These are phyloP conservation scores for Phytophthora europaea DNA, from an alignment of 352 stramenopile species.

Conservation along the genomic window DNA sequence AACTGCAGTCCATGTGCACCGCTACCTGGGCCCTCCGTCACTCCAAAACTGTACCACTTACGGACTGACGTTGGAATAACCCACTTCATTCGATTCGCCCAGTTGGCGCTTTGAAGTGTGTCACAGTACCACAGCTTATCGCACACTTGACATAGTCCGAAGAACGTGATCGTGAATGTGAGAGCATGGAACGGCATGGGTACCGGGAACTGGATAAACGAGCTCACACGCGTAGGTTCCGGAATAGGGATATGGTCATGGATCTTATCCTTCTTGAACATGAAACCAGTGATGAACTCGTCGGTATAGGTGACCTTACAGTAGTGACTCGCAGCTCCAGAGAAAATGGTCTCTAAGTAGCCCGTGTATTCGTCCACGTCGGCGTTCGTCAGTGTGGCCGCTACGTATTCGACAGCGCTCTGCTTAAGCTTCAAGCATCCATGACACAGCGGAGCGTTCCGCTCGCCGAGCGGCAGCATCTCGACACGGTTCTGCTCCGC, in stretches of 20 bases:
- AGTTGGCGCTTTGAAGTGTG: conserved; percentile 85
- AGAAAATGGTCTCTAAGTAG: conserved; percentile 90
- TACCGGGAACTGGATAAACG: conserved; percentile 91
- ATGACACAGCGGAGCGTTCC: conserved; percentile 83
- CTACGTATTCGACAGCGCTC: conserved; percentile 82
- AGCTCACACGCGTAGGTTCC: conserved; percentile 86
- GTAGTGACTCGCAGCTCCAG: conserved; percentile 77
- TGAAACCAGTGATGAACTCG: conserved; percentile 88
- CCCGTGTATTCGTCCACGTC: conserved; percentile 73
- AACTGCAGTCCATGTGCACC: conserved; percentile 89
- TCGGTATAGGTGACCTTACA: conserved; percentile 89
- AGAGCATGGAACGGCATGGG: conserved; percentile 91
- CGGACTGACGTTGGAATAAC: conserved; percentile 87
- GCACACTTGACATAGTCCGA: conserved; percentile 88
- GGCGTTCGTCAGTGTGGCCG: conserved; percentile 61
- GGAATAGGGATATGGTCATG: conserved; percentile 91
- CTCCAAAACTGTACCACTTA: conserved; percentile 91
- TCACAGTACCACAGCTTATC: conserved; percentile 92
- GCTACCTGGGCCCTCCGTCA: conserved; percentile 80
- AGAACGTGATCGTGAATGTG: conserved; percentile 88
- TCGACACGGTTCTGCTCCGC: conserved; percentile 85
- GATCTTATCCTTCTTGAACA: conserved; percentile 94
- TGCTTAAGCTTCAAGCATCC: conserved; percentile 88
- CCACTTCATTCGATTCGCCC: conserved; percentile 91
- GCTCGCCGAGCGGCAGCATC: conserved; percentile 85